Base-by-base conservation (phyloP, 2,329 filamentous ascomycete species). In the Rutstroemia sp. region DNA sequence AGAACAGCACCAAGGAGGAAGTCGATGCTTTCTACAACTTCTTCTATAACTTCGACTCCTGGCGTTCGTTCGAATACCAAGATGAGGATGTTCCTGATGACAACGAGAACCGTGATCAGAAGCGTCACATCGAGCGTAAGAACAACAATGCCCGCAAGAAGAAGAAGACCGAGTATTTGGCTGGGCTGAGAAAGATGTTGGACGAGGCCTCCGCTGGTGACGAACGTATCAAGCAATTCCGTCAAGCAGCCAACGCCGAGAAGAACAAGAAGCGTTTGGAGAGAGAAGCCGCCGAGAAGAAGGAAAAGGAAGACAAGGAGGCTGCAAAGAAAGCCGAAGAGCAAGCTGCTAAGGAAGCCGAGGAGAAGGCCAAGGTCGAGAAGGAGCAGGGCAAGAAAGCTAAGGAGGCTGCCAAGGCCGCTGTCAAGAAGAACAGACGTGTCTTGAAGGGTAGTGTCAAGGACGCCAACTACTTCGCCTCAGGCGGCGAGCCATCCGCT, bases 381-480 rank as follows among this genome's bases (percentile, higher is more conserved):
- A 88, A 88, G 65, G 91, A 92, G 65, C 81, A 87, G 61, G 77
- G 77, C 68, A 99, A 97, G 84, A 99, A 99, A 82, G 87, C 88
- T 59, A 99, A 97, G 80, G 94, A 99, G 75, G 92, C 92, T 2
- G 94, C 94, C 57, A 99, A 99, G 85, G 96, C 91, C 70, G 94
- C 94, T 14, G 88, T 94, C 68, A 99, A 99, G 88, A 99, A 99
- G 88, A 99, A 99, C 83, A 96, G 96, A 83, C 90, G 94, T 79
- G 88, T 97, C 48, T 85, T 99, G 67, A 91, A 95, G 74, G 86
- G 84, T 60, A 91, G 89, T 63, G 88, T 92, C 75, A 99, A 99
- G 81, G 94, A 99, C 65, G 92, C 89, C 68, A 96, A 96, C 80
- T 99, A 99, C 84, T 96, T 99, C 73, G 80, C 78, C 57, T 77